Evolutionary conservation across 257 asterid genomes (phyloP).

Genomic region (Euphrasia confusa): DNA sequence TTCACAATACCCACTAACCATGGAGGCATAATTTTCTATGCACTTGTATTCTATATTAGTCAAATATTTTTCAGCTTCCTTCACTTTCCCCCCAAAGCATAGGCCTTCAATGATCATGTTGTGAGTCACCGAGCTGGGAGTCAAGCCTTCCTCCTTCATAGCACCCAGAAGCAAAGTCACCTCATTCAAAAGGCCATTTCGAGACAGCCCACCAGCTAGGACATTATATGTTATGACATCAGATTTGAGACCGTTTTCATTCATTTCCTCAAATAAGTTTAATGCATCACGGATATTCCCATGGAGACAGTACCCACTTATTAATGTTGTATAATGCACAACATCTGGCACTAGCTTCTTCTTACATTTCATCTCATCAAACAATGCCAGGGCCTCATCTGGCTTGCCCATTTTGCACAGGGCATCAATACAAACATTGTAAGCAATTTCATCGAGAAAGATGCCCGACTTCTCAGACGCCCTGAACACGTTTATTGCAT

Average conservation of each 20-base stretch:
- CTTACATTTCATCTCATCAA: constrained; percentile 67
- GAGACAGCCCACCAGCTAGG: constrained; percentile 60
- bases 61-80: constrained; percentile 60
- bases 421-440: constrained; percentile 63
- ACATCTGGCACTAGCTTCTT: constrained; percentile 49
- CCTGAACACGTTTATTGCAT: constrained; percentile 46
- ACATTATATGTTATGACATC: constrained; percentile 57
- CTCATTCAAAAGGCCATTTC: constrained; percentile 40
- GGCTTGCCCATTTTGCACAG: constrained; percentile 55
- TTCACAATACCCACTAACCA: constrained; percentile 70
- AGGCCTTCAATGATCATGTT: constrained; percentile 75
- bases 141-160: constrained; percentile 52
- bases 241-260: constrained; percentile 44
- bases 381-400: constrained; percentile 51
- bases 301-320: constrained; percentile 51
- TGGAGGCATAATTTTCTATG: constrained; percentile 56
- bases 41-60: constrained; percentile 38
- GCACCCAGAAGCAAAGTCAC: constrained; percentile 37
- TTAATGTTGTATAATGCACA: constrained; percentile 73
- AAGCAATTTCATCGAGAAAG: constrained; percentile 53
- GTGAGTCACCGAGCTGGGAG: constrained; percentile 50
- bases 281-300: constrained; percentile 51
- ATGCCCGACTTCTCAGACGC: constrained; percentile 43
- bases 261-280: constrained; percentile 54
- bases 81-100: constrained; percentile 44